Percentiles rank a stretch among this genome's conserved stretches.
Conservation (phyloP, 139 green algal species). For the Edaphochlamys debaryana region DNA sequence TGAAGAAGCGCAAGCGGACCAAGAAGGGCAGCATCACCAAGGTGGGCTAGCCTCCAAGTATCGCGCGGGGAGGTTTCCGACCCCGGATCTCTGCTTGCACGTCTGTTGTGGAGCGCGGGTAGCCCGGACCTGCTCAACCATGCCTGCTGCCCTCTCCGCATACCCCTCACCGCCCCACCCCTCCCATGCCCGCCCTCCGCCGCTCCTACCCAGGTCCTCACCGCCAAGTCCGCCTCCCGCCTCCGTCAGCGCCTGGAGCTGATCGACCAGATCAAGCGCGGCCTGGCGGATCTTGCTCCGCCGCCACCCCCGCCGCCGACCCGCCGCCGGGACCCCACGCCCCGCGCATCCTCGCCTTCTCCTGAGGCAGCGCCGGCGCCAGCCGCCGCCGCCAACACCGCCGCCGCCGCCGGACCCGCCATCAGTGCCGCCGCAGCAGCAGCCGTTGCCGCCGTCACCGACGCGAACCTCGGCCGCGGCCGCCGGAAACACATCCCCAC, state of each 20-base stretch:
- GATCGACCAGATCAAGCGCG: not conserved
- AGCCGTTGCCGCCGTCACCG: not conserved
- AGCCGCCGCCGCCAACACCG: too few relatives aligned
- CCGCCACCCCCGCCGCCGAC: not conserved
- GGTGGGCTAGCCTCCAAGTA: slow-evolving; percentile 5
- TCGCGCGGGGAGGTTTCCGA: too few relatives aligned
- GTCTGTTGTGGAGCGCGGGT: too few relatives aligned
- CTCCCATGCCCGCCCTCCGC: too few relatives aligned
- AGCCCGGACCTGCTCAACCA: too few relatives aligned
- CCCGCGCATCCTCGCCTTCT: too few relatives aligned
- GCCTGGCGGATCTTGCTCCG: not conserved
- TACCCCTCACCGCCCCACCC: too few relatives aligned
- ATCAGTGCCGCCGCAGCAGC: not conserved
- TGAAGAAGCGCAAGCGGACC: not conserved
- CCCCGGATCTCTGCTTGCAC: too few relatives aligned
- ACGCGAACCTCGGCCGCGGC: not conserved
- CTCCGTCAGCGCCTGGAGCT: slow-evolving; percentile 20
- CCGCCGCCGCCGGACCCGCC: too few relatives aligned
- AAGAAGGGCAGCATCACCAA: slow-evolving; percentile 33
- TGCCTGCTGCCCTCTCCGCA: too few relatives aligned
- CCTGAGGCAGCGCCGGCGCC: too few relatives aligned
- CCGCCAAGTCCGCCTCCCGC: not conserved
- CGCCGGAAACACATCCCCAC: too few relatives aligned
- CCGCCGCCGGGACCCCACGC: not conserved
- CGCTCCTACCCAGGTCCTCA: slow-evolving; percentile 25